Conservation (phyloP, 345 rosid genomes). For the Ceriops zippeliana region DNA sequence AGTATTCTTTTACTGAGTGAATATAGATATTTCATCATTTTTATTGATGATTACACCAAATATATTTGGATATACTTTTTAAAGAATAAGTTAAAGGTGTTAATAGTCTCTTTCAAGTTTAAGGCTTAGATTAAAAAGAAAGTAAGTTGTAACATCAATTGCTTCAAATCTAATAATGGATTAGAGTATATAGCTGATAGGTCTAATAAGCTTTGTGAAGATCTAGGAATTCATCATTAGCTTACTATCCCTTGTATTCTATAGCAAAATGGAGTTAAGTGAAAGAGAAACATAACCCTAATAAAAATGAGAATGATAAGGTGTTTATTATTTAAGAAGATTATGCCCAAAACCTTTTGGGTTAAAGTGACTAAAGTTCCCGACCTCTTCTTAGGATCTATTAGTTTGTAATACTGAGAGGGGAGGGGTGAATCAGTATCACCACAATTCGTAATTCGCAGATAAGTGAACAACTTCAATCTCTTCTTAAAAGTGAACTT, state of each 20-base stretch:
- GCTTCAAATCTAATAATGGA: not conserved
- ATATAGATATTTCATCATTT: not conserved
- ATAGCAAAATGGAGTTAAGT: not conserved
- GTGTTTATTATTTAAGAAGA: not conserved
- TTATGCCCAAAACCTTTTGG: not conserved
- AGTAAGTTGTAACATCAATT: not conserved
- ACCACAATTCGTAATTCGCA: no score
- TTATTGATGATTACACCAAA: not conserved
- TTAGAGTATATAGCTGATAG: not conserved
- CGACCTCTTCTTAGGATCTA: no score
- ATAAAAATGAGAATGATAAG: slow-evolving; percentile 1
- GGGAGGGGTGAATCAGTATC: no score
- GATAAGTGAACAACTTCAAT: no score
- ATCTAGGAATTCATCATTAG: not conserved
- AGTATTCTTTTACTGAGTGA: no score
- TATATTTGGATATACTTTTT: not conserved
- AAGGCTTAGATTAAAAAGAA: not conserved
- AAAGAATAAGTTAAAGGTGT: no score
- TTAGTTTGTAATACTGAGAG: no score
- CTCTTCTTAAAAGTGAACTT: no score
- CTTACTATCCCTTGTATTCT: not conserved
- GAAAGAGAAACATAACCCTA: not conserved
- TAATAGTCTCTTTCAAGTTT: not conserved
- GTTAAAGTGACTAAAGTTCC: not conserved
- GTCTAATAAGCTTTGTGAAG: not conserved